Evolutionary conservation across 352 stramenopile genomes (phyloP).

Genomic region (Globisporangium canariense): DNA sequence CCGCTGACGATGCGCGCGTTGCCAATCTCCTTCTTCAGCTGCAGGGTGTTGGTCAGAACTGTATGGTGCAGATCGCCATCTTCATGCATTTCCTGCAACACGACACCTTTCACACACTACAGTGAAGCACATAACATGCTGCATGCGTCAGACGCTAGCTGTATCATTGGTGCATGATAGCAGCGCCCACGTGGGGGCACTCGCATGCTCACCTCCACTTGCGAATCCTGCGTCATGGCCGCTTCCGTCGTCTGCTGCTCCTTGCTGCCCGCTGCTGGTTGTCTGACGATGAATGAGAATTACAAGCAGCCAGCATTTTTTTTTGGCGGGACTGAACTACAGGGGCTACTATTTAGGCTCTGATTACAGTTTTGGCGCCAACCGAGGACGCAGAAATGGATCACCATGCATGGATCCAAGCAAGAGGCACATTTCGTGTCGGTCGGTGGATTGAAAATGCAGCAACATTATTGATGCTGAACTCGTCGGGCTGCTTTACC

Average conservation of each 20-base stretch:
- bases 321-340: constrained; percentile 10
- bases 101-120: constrained; percentile 47
- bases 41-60: constrained; percentile 37
- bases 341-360: background rate
- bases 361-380: constrained; percentile 9
- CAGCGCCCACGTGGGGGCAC: background rate
- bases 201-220: constrained; percentile 10
- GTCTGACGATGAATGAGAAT: constrained; percentile 1
- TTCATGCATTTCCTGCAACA: constrained; percentile 45
- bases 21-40: constrained; percentile 76
- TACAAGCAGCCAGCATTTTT: background rate
- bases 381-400: constrained; percentile 4
- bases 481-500: no score
- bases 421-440: no score
- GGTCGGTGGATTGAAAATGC: no score
- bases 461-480: no score
- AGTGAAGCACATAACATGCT: background rate
- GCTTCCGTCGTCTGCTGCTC: background rate
- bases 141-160: background rate
- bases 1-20: constrained; percentile 77
- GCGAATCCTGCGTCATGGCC: constrained; percentile 9
- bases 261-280: background rate
- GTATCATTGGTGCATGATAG: background rate
- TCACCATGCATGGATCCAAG: no score
- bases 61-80: constrained; percentile 37